Base-by-base conservation (phyloP, 2,329 filamentous ascomycete species). In the Calonectria naviculata region DNA sequence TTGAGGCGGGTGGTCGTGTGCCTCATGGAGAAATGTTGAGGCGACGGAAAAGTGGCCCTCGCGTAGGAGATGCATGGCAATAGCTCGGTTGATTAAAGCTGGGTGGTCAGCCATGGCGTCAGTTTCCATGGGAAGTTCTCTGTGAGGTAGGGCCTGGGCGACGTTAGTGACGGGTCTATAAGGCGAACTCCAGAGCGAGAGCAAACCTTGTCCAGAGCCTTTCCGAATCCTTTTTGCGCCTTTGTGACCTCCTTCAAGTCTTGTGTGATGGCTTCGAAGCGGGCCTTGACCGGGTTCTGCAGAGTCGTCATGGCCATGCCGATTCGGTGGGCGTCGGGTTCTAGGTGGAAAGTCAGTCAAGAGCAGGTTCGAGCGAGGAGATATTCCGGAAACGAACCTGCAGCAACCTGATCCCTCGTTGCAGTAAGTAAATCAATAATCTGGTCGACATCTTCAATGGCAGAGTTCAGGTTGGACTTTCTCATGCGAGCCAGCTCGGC, bases 21-120 rank as follows among this genome's bases (percentile, higher is more conserved):
- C 90, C 85, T 98, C 97, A 17, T 89, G 86, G 60, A 98, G 90
- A 77, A 99, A 98, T 1, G 92, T 95, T 19, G 92, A 91, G 15
- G 96, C 96, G 2, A 98, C 95, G 26, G 88, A 89, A 82, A 99
- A 99, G 80, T 98, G 94, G 60, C 97, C 97, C 84, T 98, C 96
- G 46, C 97, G 94, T 44, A 99, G 89, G 26, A 99, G 89, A 80
- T 99, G 97, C 95, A 98, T 98, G 12, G 94, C 94, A 77, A 99
- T 97, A 8, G 97, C 96, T 68, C 95, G 91, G 84, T 98, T 97
- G 80, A 98, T 94, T 15, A 98, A 88, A 19, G 89, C 87, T 5
- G 93, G 89, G 75, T 97, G 92, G 24, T 92, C 89, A 1, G 91
- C 92, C 82, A 98, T 91, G 38, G 92, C 93, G 83, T 97, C 95